phyloP scores from a whole-genome alignment of 202 grass and related monocot species.

The Elaeis oleifera region DNA sequence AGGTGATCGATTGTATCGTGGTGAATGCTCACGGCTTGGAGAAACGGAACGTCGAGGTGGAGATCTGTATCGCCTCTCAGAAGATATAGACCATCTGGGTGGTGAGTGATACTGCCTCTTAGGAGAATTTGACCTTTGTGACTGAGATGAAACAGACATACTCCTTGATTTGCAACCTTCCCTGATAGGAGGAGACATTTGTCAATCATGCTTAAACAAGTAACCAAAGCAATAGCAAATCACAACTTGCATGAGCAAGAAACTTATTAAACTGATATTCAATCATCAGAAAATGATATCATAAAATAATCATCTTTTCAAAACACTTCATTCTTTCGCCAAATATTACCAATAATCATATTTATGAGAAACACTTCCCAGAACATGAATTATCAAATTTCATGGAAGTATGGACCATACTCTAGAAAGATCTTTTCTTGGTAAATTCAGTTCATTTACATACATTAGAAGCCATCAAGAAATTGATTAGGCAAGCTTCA shows the following conservation, averaged over 20 bases:
- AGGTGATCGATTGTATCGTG: conserved; percentile 28
- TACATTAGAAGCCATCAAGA: not conserved
- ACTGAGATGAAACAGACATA: conserved; percentile 47
- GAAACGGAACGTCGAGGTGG: conserved; percentile 37
- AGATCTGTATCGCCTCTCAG: conserved; percentile 34
- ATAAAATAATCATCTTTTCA: too few relatives aligned
- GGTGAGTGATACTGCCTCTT: conserved; percentile 44
- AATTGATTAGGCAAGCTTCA: not conserved
- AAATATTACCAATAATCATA: too few relatives aligned
- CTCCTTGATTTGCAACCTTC: conserved; percentile 42
- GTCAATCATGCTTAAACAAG: not conserved
- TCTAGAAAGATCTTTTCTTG: too few relatives aligned
- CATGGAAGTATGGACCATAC: too few relatives aligned
- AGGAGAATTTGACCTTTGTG: conserved; percentile 49
- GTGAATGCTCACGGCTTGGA: conserved; percentile 39
- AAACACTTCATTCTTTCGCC: too few relatives aligned
- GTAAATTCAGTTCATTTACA: too few relatives aligned
- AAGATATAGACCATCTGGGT: conserved; percentile 29
- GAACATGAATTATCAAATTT: too few relatives aligned
- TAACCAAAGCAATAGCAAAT: not conserved
- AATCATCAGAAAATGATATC: too few relatives aligned
- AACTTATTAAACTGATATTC: too few relatives aligned
- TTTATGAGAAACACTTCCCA: too few relatives aligned
- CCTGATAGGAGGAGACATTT: conserved; percentile 19
- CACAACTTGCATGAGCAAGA: too few relatives aligned